Percentiles rank a stretch among this genome's conserved stretches.
phyloP scores from a whole-genome alignment of 805 yeast genomes.

The Yamadazyma ubonensis region DNA sequence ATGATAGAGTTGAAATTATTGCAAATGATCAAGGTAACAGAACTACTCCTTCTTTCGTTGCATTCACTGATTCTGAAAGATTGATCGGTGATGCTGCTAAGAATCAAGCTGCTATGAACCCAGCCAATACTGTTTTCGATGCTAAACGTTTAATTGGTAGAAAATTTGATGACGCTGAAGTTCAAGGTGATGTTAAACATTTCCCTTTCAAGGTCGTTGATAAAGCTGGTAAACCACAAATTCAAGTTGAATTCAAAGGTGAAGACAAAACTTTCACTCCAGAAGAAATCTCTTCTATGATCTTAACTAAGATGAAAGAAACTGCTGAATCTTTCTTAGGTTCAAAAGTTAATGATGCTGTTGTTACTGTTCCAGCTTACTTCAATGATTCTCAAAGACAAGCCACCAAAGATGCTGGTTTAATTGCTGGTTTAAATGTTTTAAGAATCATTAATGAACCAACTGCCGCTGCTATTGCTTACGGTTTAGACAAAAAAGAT shows the following conservation, averaged over 20 bases:
- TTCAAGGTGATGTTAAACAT: constrained; percentile 57
- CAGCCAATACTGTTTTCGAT: constrained; percentile 86
- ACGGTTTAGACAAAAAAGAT: constrained; percentile 56
- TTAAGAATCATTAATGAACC: constrained; percentile 96
- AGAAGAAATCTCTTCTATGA: constrained; percentile 94
- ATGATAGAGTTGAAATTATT: constrained; percentile 91
- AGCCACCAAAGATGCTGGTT: constrained; percentile 97
- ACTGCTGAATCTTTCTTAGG: constrained; percentile 85
- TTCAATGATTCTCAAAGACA: constrained; percentile 98
- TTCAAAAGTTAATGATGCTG: constrained; percentile 68
- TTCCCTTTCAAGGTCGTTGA: constrained; percentile 83
- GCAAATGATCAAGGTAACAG: constrained; percentile 99
- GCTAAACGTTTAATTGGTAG: constrained; percentile 95
- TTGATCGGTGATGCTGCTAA: constrained; percentile 96
- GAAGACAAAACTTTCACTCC: constrained; percentile 90
- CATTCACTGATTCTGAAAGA: constrained; percentile 91
- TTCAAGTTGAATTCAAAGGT: constrained; percentile 82
- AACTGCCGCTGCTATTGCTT: constrained; percentile 76
- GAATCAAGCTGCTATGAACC: constrained; percentile 97
- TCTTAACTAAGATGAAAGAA: constrained; percentile 83
- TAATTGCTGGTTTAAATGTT: constrained; percentile 93
- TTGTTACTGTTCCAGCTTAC: constrained; percentile 95
- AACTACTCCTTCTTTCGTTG: constrained; percentile 95
- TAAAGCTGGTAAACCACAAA: constrained; percentile 75
- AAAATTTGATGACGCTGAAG: constrained; percentile 78